These are phyloP conservation scores for Cokeromyces recurvatus DNA, from an alignment of 371 early-diverging fungal genomes.

Conservation along the genomic window DNA sequence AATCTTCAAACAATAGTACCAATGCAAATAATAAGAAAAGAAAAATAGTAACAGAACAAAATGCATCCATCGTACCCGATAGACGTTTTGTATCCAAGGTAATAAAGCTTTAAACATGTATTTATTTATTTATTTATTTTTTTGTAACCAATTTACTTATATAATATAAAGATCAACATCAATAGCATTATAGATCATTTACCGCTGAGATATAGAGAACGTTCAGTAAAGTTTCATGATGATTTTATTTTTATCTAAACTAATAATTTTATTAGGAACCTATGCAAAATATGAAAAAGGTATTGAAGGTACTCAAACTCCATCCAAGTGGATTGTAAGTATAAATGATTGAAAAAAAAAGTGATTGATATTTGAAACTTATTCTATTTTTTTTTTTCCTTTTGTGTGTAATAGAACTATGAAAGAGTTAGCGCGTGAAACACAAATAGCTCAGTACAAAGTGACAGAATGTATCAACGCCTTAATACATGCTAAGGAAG, in stretches of 20 bases:
- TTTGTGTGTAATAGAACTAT: conserved; percentile 13
- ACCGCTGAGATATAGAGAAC: conserved; percentile 12
- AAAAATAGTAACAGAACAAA: too few relatives aligned
- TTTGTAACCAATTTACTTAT: too few relatives aligned
- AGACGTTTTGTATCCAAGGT: too few relatives aligned
- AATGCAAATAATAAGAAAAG: too few relatives aligned
- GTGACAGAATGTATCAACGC: conserved; percentile 20
- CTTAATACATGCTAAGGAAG: conserved; percentile 15
- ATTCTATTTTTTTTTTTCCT: too few relatives aligned
- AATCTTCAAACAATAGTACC: too few relatives aligned
- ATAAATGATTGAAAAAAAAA: too few relatives aligned
- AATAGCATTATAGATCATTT: neutral
- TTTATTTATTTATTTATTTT: too few relatives aligned
- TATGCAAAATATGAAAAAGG: conserved; percentile 1
- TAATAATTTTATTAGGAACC: neutral
- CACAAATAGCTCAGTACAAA: conserved; percentile 9
- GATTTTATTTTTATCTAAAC: neutral
- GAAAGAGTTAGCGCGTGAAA: conserved; percentile 7
- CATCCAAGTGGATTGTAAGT: conserved; percentile 11
- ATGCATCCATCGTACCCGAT: too few relatives aligned
- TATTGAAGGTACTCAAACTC: neutral
- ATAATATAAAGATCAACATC: too few relatives aligned
- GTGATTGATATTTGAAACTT: too few relatives aligned
- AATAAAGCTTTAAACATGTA: too few relatives aligned
- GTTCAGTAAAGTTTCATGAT: conserved; percentile 27